Percentiles rank a stretch among this genome's conserved stretches.
Evolutionary conservation across 805 yeast genomes (phyloP).

Genomic region (Kockiozyma suomiensis): DNA sequence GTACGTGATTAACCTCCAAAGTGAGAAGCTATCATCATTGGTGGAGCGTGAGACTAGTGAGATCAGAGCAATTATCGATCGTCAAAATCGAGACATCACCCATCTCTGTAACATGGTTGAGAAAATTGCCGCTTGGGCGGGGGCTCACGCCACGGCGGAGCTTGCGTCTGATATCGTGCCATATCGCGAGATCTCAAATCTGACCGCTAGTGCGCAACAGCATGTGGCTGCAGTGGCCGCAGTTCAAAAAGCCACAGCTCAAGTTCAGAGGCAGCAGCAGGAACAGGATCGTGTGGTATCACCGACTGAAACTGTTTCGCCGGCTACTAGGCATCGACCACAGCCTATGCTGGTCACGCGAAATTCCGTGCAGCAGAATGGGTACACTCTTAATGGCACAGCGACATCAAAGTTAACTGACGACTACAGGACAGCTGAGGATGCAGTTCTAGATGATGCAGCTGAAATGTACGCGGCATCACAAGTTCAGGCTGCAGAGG

Average conservation of each 20-base stretch:
- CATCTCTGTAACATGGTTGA: slow-evolving; percentile 20
- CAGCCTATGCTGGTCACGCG: slow-evolving; percentile 1
- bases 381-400: neutral
- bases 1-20: slow-evolving; percentile 17
- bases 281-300: neutral
- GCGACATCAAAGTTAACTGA: neutral
- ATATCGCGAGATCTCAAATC: slow-evolving; percentile 4
- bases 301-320: neutral
- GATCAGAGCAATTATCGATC: slow-evolving; percentile 20
- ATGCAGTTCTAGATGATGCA: slow-evolving; percentile 2
- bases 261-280: slow-evolving; percentile 5
- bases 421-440: neutral
- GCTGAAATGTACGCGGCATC: slow-evolving; percentile 8
- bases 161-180: slow-evolving; percentile 20
- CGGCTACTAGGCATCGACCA: neutral
- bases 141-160: slow-evolving; percentile 7
- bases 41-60: slow-evolving; percentile 22
- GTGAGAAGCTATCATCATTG: slow-evolving; percentile 18
- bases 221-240: slow-evolving; percentile 8
- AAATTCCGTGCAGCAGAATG: neutral
- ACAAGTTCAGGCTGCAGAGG: slow-evolving; percentile 4
- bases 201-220: slow-evolving; percentile 2
- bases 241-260: slow-evolving; percentile 4
- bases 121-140: slow-evolving; percentile 22
- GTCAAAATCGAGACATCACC: slow-evolving; percentile 15